Conservation (phyloP, 2,329 filamentous ascomycete species). For the Fusarium cyanostomum region DNA sequence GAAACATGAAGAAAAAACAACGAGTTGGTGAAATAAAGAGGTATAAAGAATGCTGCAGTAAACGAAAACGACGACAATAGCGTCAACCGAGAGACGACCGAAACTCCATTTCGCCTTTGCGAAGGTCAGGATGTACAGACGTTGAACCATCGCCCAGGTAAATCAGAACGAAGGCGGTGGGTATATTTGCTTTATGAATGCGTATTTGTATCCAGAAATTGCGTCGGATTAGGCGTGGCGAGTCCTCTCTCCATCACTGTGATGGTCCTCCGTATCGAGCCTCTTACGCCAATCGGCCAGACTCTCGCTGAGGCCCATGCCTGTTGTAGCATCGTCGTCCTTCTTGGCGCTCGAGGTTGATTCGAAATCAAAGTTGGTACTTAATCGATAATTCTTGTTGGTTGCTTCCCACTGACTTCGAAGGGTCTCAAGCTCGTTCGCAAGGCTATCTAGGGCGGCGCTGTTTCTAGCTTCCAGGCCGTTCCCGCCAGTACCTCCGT, state of each 20-base stretch:
- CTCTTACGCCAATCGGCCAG: slow-evolving; percentile 83
- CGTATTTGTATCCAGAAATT: slow-evolving; percentile 42
- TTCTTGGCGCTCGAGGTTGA: slow-evolving; percentile 51
- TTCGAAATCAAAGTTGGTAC: slow-evolving; percentile 90
- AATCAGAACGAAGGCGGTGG: slow-evolving; percentile 41
- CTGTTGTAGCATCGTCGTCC: slow-evolving; percentile 53
- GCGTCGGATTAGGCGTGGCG: slow-evolving; percentile 38
- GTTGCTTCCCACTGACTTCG: slow-evolving; percentile 94
- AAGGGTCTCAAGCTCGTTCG: slow-evolving; percentile 89
- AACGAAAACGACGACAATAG: slow-evolving; percentile 26
- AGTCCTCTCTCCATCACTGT: slow-evolving; percentile 43
- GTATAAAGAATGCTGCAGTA: slow-evolving; percentile 29
- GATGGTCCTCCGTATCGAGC: slow-evolving; percentile 66
- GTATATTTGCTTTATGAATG: slow-evolving; percentile 49
- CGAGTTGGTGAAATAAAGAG: slow-evolving; percentile 18
- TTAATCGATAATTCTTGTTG: slow-evolving; percentile 93
- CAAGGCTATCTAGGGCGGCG: slow-evolving; percentile 85
- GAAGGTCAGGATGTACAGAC: slow-evolving; percentile 41
- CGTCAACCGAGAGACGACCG: slow-evolving; percentile 28
- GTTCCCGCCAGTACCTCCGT: slow-evolving; percentile 57
- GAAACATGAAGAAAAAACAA: slow-evolving; percentile 19
- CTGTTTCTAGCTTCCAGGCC: slow-evolving; percentile 62
- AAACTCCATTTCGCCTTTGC: slow-evolving; percentile 44
- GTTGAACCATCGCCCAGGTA: slow-evolving; percentile 32
- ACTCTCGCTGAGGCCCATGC: slow-evolving; percentile 71